Conservation (phyloP, 495 filamentous ascomycete species). For the Neurospora discreta region DNA sequence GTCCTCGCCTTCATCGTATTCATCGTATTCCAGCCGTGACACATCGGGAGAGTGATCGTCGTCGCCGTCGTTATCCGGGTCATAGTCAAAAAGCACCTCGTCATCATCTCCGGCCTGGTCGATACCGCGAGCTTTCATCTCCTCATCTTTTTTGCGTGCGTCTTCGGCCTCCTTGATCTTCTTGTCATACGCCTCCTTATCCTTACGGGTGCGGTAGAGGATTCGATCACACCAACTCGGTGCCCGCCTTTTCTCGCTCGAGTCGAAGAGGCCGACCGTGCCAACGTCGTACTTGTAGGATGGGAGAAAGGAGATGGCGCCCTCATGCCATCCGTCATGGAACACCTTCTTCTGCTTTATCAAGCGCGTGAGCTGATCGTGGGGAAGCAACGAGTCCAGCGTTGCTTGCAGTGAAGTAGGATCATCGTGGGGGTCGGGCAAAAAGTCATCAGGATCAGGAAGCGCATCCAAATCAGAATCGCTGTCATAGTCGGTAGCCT, state of each 20-base stretch:
- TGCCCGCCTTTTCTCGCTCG: slow-evolving; percentile 81
- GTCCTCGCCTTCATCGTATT: slow-evolving; percentile 43
- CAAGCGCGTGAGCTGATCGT: slow-evolving; percentile 76
- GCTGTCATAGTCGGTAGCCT: slow-evolving; percentile 14
- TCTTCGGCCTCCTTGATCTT: slow-evolving; percentile 53
- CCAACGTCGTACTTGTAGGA: slow-evolving; percentile 96
- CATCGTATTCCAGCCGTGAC: slow-evolving; percentile 46
- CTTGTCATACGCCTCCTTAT: slow-evolving; percentile 59
- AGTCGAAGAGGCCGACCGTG: slow-evolving; percentile 86
- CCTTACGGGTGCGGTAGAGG: slow-evolving; percentile 64
- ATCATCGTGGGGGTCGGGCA: slow-evolving; percentile 38
- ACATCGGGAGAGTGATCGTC: slow-evolving; percentile 19
- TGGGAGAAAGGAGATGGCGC: slow-evolving; percentile 76
- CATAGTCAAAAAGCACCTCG: slow-evolving; percentile 79
- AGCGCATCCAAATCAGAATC: slow-evolving; percentile 29
- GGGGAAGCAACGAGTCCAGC: slow-evolving; percentile 69
- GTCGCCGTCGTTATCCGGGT: slow-evolving; percentile 64
- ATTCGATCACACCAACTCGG: slow-evolving; percentile 99
- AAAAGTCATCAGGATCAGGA: slow-evolving; percentile 45
- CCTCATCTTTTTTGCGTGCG: slow-evolving; percentile 61
- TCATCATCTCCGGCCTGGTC: slow-evolving; percentile 69
- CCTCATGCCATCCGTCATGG: slow-evolving; percentile 86
- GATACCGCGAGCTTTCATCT: slow-evolving; percentile 72
- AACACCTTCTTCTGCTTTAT: slow-evolving; percentile 68
- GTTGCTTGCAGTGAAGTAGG: slow-evolving; percentile 66